Conservation (phyloP, 2,329 filamentous ascomycete genomes). For the Lachnellula occidentalis region DNA sequence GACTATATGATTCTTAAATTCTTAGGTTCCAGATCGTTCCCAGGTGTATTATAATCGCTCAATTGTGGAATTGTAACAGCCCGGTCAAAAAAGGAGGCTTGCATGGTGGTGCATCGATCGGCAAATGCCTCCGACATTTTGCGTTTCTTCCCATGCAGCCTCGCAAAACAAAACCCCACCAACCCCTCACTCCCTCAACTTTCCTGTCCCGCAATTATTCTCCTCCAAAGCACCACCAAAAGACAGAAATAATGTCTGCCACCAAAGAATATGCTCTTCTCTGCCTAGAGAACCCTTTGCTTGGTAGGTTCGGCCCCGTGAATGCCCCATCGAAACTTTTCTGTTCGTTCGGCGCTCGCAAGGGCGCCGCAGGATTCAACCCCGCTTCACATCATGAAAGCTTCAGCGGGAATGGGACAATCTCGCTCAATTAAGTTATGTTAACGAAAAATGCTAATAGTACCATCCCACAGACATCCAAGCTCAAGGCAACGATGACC, state of each 20-base stretch:
- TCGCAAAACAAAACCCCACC: slow-evolving; percentile 15
- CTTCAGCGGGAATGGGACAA: background rate
- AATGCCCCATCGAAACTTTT: background rate
- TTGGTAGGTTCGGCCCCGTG: slow-evolving; percentile 53
- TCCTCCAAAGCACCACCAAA: slow-evolving; percentile 8
- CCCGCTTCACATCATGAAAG: background rate
- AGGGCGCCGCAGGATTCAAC: background rate
- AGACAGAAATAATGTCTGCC: slow-evolving; percentile 56
- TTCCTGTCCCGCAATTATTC: slow-evolving; percentile 1
- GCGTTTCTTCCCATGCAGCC: background rate
- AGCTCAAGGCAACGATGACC: slow-evolving; percentile 71
- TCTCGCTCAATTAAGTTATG: background rate
- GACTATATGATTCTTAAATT: too few relatives aligned
- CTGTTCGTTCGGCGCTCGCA: background rate
- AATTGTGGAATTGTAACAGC: too few relatives aligned
- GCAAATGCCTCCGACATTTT: background rate
- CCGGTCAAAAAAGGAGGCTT: background rate
- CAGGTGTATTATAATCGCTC: too few relatives aligned
- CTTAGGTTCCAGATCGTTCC: too few relatives aligned
- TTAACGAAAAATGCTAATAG: slow-evolving; percentile 2
- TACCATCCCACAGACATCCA: slow-evolving; percentile 69
- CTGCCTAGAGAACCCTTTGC: slow-evolving; percentile 94
- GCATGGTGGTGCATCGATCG: background rate
- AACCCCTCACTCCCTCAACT: slow-evolving; percentile 8
- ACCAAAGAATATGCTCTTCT: slow-evolving; percentile 80